phyloP scores from a whole-genome alignment of 441 rosid genomes.

The Erysimum pusillum region DNA sequence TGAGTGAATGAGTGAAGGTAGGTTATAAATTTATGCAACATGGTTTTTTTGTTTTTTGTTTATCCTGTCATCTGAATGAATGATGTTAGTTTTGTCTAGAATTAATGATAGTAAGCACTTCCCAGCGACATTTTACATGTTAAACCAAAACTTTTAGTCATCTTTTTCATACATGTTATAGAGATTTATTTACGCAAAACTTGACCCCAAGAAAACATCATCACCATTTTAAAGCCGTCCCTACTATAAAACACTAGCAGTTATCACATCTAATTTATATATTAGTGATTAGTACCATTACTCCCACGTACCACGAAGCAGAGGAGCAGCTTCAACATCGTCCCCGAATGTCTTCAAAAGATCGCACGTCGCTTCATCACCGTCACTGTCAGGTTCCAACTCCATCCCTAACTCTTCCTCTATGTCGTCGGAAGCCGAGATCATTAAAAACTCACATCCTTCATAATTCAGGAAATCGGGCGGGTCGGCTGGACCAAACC shows the following conservation, averaged over 20 bases:
- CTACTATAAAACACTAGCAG: not conserved
- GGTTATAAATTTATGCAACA: conserved; percentile 28
- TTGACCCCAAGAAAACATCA: not conserved
- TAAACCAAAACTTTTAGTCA: not conserved
- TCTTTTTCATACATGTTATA: not conserved
- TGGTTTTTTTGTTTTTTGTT: conserved; percentile 21
- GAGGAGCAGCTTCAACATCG: conserved; percentile 51
- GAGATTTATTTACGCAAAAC: conserved; percentile 8
- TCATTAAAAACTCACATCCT: conserved; percentile 78
- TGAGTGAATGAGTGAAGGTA: conserved; percentile 25
- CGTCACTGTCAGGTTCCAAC: conserved; percentile 50
- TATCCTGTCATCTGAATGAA: conserved; percentile 38
- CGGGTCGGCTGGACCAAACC: conserved; percentile 66
- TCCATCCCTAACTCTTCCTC: conserved; percentile 74
- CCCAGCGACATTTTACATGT: conserved; percentile 11
- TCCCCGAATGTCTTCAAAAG: conserved; percentile 65
- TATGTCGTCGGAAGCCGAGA: conserved; percentile 69
- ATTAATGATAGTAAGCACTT: not conserved
- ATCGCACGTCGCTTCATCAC: conserved; percentile 60
- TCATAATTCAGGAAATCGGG: conserved; percentile 73
- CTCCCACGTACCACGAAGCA: conserved; percentile 66
- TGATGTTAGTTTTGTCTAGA: not conserved
- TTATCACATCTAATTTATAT: not conserved
- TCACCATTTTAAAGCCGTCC: not conserved
- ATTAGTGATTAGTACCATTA: conserved; percentile 17